phyloP scores from a whole-genome alignment of 2,329 filamentous ascomycete species.

The Metarhizium album region DNA sequence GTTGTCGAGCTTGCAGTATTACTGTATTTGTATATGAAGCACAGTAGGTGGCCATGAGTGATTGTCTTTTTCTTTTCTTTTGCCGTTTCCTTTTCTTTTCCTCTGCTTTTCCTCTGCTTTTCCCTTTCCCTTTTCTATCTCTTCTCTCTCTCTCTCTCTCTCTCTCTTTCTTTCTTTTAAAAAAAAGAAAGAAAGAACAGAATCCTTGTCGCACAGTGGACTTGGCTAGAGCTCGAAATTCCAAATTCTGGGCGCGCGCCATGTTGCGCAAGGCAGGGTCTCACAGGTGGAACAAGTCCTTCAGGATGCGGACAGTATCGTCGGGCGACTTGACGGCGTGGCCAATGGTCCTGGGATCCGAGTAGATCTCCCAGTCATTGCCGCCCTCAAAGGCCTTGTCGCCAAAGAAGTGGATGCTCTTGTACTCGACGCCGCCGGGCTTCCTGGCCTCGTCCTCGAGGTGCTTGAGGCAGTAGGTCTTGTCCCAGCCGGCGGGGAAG shows the following conservation, averaged over 20 bases:
- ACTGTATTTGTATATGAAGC: neutral
- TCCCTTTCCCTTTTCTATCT: too few relatives aligned
- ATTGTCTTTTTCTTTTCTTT: too few relatives aligned
- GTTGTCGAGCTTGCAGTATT: neutral
- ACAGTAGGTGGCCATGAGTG: neutral
- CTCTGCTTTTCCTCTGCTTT: too few relatives aligned
- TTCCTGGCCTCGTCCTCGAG: constrained; percentile 68
- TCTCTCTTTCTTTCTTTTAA: too few relatives aligned
- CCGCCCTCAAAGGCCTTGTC: constrained; percentile 89
- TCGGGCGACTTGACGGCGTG: constrained; percentile 74
- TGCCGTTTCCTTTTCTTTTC: too few relatives aligned
- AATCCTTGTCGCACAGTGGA: too few relatives aligned
- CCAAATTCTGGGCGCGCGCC: too few relatives aligned
- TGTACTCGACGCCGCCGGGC: constrained; percentile 64
- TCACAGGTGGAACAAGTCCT: too few relatives aligned
- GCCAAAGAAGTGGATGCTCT: constrained; percentile 92
- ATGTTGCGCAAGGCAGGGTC: too few relatives aligned
- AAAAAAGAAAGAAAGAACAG: too few relatives aligned
- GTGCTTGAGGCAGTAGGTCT: constrained; percentile 90
- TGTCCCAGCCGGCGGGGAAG: constrained; percentile 96
- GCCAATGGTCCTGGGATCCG: constrained; percentile 69
- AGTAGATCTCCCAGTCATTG: constrained; percentile 93
- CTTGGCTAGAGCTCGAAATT: constrained; percentile 54
- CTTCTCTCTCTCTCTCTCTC: too few relatives aligned
- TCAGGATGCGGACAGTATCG: constrained; percentile 71